Conservation (phyloP, 2,329 filamentous ascomycete genomes). For the Fusarium sp. region DNA sequence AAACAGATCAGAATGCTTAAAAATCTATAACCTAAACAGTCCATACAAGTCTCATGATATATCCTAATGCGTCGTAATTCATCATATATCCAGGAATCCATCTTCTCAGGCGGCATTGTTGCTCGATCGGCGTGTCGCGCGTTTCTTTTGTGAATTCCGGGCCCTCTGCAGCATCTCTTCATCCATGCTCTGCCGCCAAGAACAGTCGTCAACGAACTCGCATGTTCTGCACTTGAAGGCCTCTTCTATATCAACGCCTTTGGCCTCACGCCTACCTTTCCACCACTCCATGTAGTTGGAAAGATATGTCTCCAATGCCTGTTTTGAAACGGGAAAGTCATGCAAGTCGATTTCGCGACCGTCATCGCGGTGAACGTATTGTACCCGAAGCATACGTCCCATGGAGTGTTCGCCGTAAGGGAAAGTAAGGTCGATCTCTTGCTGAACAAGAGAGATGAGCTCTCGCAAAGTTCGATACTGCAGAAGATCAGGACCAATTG, state of each 20-base stretch:
- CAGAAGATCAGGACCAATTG: constrained; percentile 52
- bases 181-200: constrained; percentile 80
- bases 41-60: not conserved
- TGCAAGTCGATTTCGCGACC: constrained; percentile 66
- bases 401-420: constrained; percentile 61
- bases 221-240: constrained; percentile 89
- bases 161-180: constrained; percentile 59
- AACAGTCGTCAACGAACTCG: constrained; percentile 83
- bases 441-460: constrained; percentile 59
- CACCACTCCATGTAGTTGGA: constrained; percentile 84
- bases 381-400: constrained; percentile 64
- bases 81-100: constrained; percentile 18
- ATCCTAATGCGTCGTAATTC: constrained; percentile 34
- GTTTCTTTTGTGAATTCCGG: constrained; percentile 39
- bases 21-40: not conserved
- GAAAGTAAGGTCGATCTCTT: constrained; percentile 65
- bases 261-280: constrained; percentile 78
- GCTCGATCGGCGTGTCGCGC: constrained; percentile 30
- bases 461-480: constrained; percentile 63
- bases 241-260: constrained; percentile 84
- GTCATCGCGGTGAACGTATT: constrained; percentile 65
- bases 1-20: not conserved
- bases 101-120: constrained; percentile 6
- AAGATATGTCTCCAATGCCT: constrained; percentile 74
- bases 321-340: constrained; percentile 74